Percentiles rank a stretch among this genome's conserved stretches.
phyloP scores from a whole-genome alignment of 1,284 basidiomycete species.

The Apiotrichum montevideense region DNA sequence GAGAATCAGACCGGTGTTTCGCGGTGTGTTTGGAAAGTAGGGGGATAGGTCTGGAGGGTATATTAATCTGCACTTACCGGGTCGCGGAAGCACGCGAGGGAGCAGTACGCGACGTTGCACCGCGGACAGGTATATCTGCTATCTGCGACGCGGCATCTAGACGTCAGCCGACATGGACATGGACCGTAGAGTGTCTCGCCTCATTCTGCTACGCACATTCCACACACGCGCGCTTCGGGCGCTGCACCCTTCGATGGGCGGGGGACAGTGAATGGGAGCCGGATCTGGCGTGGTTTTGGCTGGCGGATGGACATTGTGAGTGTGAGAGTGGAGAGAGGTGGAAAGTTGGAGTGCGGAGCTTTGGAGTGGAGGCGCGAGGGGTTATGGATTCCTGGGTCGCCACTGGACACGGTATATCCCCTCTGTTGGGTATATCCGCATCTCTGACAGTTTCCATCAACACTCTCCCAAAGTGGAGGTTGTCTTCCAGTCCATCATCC shows the following conservation, averaged over 20 bases:
- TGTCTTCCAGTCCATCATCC: no score
- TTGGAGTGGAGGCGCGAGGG: no score
- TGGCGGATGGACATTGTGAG: slow-evolving; percentile 37
- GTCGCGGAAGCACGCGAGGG: slow-evolving; percentile 41
- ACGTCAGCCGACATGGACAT: neutral
- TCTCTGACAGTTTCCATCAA: no score
- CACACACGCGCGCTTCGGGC: slow-evolving; percentile 25
- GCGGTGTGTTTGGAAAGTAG: no score
- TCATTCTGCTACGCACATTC: slow-evolving; percentile 29
- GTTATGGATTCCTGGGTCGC: no score
- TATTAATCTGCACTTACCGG: slow-evolving; percentile 17
- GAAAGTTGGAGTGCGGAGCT: no score
- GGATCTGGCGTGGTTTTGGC: slow-evolving; percentile 39
- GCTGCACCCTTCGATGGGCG: slow-evolving; percentile 25
- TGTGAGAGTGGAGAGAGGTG: no score
- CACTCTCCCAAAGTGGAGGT: no score
- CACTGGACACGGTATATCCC: no score
- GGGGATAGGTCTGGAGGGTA: no score
- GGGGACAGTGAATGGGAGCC: slow-evolving; percentile 40
- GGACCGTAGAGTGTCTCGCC: neutral
- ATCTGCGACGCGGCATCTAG: slow-evolving; percentile 40
- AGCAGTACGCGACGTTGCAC: slow-evolving; percentile 46
- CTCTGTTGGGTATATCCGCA: no score
- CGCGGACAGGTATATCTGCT: slow-evolving; percentile 45
- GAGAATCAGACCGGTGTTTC: slow-evolving; percentile 1